A percentile compares a stretch with the other conserved stretches of the same genome.
Evolutionary conservation across 352 stramenopile species (phyloP).

Genomic region (Phytophthora hibernalis): DNA sequence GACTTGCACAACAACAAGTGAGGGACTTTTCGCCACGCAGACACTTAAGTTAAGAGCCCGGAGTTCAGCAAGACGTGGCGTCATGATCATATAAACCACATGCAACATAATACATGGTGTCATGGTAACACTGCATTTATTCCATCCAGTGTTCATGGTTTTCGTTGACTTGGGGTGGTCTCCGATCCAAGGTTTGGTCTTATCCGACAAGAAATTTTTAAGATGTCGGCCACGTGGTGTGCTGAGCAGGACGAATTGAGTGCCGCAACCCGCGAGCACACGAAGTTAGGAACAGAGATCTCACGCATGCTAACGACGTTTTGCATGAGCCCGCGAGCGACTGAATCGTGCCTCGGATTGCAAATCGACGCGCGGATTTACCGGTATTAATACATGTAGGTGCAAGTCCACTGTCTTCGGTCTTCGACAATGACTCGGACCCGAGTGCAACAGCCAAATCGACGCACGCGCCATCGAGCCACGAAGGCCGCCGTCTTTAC

Average conservation of each 20-base stretch:
- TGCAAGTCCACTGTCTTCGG: slow-evolving; percentile 29
- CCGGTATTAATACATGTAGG: too few species aligned
- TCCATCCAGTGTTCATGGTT: background rate
- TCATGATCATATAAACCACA: slow-evolving; percentile 23
- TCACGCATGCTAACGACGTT: too few species aligned
- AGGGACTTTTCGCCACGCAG: slow-evolving; percentile 19
- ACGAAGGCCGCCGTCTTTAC: slow-evolving; percentile 14
- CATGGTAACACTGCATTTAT: slow-evolving; percentile 9
- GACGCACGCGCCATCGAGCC: background rate
- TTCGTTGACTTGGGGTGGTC: too few species aligned
- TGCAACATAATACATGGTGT: slow-evolving; percentile 21
- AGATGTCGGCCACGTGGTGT: slow-evolving; percentile 31
- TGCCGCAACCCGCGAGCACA: slow-evolving; percentile 23
- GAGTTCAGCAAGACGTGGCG: slow-evolving; percentile 33
- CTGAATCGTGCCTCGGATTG: slow-evolving; percentile 17
- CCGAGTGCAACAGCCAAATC: too few species aligned
- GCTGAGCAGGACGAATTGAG: background rate
- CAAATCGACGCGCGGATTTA: slow-evolving; percentile 12
- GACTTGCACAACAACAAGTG: slow-evolving; percentile 55
- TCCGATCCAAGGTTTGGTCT: too few species aligned
- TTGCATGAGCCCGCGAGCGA: background rate
- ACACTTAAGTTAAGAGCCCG: slow-evolving; percentile 39
- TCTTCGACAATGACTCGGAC: slow-evolving; percentile 9
- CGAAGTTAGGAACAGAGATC: too few species aligned
- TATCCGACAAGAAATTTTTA: slow-evolving; percentile 39